Evolutionary conservation across 768 basidiomycete genomes (phyloP), one percentile per base, ranked within the genome.

Genomic region (Amanita jacksonii): DNA sequence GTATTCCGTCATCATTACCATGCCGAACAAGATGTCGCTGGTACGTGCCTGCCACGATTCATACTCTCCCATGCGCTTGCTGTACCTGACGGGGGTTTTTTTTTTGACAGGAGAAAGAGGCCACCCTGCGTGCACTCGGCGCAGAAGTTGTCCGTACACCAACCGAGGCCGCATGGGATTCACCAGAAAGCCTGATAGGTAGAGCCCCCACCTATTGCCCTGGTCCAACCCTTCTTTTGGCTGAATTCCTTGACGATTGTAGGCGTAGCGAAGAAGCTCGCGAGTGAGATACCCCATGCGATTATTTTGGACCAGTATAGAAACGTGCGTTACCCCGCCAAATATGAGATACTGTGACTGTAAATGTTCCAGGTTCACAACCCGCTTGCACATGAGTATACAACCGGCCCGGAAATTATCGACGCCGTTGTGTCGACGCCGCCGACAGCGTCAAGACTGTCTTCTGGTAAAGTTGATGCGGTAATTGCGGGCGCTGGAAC

Each of bases 131-230:
- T 31, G 90, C 91, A 0, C 73, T 97, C 8, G 94, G 96, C 3
- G 96, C 96, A 2, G 85, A 91, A 59, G 91, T 99, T 41, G 71
- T 98, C 43, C 85, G 96, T 39, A 97, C 96, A 3, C 94, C 94
- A 3, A 90, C 79, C 8, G 84, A 84, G 43, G 90, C 86, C 1
- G 76, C 86, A 4, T 94, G 80, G 78, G 85, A 96, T 56, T 80
- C 90, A 1, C 83, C 86, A 10, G 83, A 90, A 34, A 88, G 85
- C 50, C 87, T 96, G 58, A 85, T 98, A 77, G 87, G 89, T 87
- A 77, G 72, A 71, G 64, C 68, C 56, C 56, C n/a, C n/a, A n/a
- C n/a, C n/a, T n/a, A n/a, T n/a, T 51, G 40, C 52, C 49, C 57
- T 48, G 16, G 30, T 41, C 43, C 43, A 43, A 51, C 46, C 54